These are phyloP conservation scores for Cryptococcus sp. DNA, from an alignment of 1,284 basidiomycete genomes.

Conservation along the genomic window DNA sequence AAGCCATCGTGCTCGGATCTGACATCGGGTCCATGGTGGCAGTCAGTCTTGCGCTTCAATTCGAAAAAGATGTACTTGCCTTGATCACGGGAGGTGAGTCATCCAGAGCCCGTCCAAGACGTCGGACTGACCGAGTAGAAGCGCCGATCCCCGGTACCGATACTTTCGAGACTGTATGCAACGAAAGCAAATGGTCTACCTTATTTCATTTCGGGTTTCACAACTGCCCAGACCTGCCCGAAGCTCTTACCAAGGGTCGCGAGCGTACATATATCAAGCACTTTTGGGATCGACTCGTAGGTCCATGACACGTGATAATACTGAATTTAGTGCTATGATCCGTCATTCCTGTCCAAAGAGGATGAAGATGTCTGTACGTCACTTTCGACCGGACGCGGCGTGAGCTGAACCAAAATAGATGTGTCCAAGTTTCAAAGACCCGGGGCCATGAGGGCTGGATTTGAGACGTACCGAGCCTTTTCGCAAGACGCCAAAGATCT, in stretches of 20 bases:
- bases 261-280: slow-evolving; percentile 23
- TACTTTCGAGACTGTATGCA: slow-evolving; percentile 14
- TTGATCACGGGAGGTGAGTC: slow-evolving; percentile 19
- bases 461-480: slow-evolving; percentile 27
- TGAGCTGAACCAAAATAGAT: slow-evolving; percentile 1
- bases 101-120: not conserved
- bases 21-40: slow-evolving; percentile 30
- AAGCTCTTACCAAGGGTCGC: slow-evolving; percentile 18
- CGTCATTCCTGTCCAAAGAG: slow-evolving; percentile 11
- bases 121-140: slow-evolving; percentile 5
- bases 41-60: slow-evolving; percentile 18
- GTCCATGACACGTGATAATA: not conserved
- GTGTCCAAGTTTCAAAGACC: slow-evolving; percentile 11
- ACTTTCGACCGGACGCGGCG: not conserved
- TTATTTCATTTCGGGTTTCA: slow-evolving; percentile 34
- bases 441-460: slow-evolving; percentile 23
- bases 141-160: slow-evolving; percentile 19
- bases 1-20: slow-evolving; percentile 13
- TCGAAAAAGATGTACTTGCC: slow-evolving; percentile 13
- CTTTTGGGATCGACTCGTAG: slow-evolving; percentile 19
- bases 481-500: slow-evolving; percentile 15
- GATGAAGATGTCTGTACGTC: slow-evolving; percentile 12
- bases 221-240: slow-evolving; percentile 20
- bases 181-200: slow-evolving; percentile 7
- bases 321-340: slow-evolving; percentile 10